Evolutionary conservation across 805 yeast species (phyloP).

Genomic region (Cyberlindnera euphorbiiphila): DNA sequence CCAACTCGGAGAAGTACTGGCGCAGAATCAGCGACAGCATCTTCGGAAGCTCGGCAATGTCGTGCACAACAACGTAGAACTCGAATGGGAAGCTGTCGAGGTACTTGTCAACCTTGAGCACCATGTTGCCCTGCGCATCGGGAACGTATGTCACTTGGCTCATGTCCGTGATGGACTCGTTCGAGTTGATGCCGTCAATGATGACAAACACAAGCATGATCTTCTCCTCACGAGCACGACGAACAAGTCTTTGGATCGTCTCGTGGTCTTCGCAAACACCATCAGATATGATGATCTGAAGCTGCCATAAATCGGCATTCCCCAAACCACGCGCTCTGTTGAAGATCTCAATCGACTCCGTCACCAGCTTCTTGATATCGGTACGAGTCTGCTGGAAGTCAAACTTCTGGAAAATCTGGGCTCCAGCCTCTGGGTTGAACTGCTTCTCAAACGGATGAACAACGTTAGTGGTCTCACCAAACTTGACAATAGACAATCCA

Average conservation of each 20-base stretch:
- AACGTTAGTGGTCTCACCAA: slow-evolving; percentile 79
- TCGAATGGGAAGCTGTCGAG: slow-evolving; percentile 96
- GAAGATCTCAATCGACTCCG: slow-evolving; percentile 69
- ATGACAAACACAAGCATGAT: slow-evolving; percentile 94
- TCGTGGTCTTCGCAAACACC: slow-evolving; percentile 97
- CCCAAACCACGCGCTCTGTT: slow-evolving; percentile 47
- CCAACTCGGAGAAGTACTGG: slow-evolving; percentile 82
- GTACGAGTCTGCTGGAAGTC: slow-evolving; percentile 87
- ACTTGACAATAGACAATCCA: slow-evolving; percentile 81
- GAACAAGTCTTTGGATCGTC: slow-evolving; percentile 73
- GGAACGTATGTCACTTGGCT: slow-evolving; percentile 82
- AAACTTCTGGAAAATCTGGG: slow-evolving; percentile 80
- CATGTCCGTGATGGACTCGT: slow-evolving; percentile 90
- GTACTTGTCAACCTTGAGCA: slow-evolving; percentile 75
- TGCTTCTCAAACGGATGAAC: slow-evolving; percentile 90
- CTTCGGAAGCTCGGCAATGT: slow-evolving; percentile 85
- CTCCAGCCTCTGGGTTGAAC: slow-evolving; percentile 80
- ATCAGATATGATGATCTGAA: slow-evolving; percentile 89
- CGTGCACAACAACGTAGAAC: slow-evolving; percentile 88
- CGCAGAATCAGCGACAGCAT: slow-evolving; percentile 85
- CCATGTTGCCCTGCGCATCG: slow-evolving; percentile 65
- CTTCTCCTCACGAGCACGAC: slow-evolving; percentile 86
- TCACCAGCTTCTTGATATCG: slow-evolving; percentile 71
- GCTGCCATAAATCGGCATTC: slow-evolving; percentile 77
- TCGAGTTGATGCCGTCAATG: slow-evolving; percentile 81